Evolutionary conservation across 2,329 filamentous ascomycete species (phyloP).

Genomic region (Talaromyces albobiverticillius): DNA sequence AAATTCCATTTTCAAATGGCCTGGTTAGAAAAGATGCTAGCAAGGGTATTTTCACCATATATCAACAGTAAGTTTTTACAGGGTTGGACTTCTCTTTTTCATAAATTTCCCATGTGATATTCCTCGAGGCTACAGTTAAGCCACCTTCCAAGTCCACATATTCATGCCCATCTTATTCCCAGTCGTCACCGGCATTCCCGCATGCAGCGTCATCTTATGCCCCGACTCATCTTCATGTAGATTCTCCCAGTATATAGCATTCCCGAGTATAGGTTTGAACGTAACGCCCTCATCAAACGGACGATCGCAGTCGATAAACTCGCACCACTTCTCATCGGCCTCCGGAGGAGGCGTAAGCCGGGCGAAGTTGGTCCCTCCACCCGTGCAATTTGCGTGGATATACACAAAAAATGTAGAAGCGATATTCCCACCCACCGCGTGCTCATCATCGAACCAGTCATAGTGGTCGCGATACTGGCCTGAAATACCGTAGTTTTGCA

Average conservation of each 20-base stretch:
- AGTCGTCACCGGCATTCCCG: constrained; percentile 45
- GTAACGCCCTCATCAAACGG: constrained; percentile 48
- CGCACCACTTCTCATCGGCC: constrained; percentile 40
- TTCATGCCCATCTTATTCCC: constrained; percentile 54
- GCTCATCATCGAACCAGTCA: constrained; percentile 50
- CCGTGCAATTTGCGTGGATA: constrained; percentile 40
- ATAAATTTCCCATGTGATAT: no score
- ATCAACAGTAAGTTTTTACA: no score
- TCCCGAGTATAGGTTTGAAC: constrained; percentile 48
- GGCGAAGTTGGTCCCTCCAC: constrained; percentile 52
- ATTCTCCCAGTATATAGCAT: constrained; percentile 52
- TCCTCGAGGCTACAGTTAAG: no score
- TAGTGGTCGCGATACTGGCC: constrained; percentile 52
- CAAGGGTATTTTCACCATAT: no score
- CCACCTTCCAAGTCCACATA: constrained; percentile 43
- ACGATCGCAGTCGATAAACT: constrained; percentile 49
- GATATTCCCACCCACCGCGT: constrained; percentile 44
- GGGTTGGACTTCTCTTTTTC: no score
- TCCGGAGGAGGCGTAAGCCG: constrained; percentile 40
- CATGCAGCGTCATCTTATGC: constrained; percentile 47
- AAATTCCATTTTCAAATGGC: no score
- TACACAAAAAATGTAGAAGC: constrained; percentile 51
- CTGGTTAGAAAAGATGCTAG: no score
- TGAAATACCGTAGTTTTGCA: constrained; percentile 46
- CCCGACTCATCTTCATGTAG: constrained; percentile 39